Evolutionary conservation across 441 rosid genomes (phyloP).

Genomic region (Macaranga tanarius): DNA sequence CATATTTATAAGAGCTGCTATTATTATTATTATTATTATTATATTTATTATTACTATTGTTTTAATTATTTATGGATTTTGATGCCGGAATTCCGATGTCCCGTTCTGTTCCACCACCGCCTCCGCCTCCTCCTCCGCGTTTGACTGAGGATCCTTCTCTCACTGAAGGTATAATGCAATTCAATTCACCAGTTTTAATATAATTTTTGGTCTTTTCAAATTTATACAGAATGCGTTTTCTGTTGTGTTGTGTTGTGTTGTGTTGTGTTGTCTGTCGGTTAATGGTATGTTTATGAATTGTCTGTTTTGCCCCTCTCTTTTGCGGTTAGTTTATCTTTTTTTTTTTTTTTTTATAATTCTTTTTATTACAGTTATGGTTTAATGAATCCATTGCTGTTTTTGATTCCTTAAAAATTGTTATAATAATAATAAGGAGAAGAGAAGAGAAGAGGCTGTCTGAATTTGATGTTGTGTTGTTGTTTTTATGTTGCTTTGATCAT

Average conservation of each 20-base stretch:
- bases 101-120: constrained; percentile 34
- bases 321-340: constrained; percentile 2
- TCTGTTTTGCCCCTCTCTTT: constrained; percentile 12
- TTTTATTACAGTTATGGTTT: background rate
- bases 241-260: background rate
- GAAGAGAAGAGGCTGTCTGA: background rate
- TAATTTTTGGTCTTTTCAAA: background rate
- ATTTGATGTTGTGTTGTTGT: background rate
- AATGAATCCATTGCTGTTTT: background rate
- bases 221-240: constrained; percentile 1
- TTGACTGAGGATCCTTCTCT: constrained; percentile 42
- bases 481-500: constrained; percentile 21
- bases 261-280: background rate
- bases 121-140: constrained; percentile 33
- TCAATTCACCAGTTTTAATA: background rate
- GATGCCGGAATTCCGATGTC: constrained; percentile 79
- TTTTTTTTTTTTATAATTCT: background rate
- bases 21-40: background rate
- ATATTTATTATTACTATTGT: background rate
- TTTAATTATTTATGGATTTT: constrained; percentile 55
- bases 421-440: background rate
- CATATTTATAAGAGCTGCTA: background rate
- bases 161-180: background rate
- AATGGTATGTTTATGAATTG: constrained; percentile 6
- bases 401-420: background rate